These are phyloP conservation scores for Neurospora sp. DNA, from an alignment of 495 filamentous ascomycete genomes.

Conservation along the genomic window DNA sequence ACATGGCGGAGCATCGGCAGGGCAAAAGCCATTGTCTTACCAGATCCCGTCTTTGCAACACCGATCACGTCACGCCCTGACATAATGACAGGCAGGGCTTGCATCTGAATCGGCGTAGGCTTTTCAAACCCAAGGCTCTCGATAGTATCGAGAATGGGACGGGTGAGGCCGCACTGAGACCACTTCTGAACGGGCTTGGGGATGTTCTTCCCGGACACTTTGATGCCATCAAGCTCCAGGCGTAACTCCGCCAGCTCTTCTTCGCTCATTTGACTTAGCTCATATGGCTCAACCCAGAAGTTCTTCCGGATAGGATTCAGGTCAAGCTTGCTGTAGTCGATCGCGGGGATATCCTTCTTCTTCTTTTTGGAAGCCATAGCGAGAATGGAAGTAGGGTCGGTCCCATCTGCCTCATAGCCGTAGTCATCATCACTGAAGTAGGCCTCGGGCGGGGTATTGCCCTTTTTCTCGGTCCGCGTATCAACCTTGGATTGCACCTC, in stretches of 20 bases:
- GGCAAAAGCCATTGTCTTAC: slow-evolving; percentile 92
- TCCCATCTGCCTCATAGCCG: slow-evolving; percentile 60
- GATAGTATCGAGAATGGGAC: slow-evolving; percentile 83
- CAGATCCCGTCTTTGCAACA: slow-evolving; percentile 97
- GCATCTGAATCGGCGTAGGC: slow-evolving; percentile 88
- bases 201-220: slow-evolving; percentile 72
- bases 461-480: slow-evolving; percentile 15
- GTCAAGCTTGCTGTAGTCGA: slow-evolving; percentile 77
- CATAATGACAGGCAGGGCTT: slow-evolving; percentile 92
- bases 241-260: slow-evolving; percentile 75
- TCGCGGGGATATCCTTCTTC: slow-evolving; percentile 85
- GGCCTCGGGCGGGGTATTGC: slow-evolving; percentile 60
- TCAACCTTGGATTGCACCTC: not conserved
- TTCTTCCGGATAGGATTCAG: slow-evolving; percentile 82
- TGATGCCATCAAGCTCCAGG: slow-evolving; percentile 87
- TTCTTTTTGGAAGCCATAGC: slow-evolving; percentile 86
- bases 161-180: slow-evolving; percentile 86
- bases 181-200: slow-evolving; percentile 93
- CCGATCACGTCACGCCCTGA: slow-evolving; percentile 94
- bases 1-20: slow-evolving; percentile 97
- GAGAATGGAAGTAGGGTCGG: slow-evolving; percentile 69
- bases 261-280: slow-evolving; percentile 75
- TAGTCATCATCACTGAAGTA: slow-evolving; percentile 76
- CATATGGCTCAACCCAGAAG: slow-evolving; percentile 85
- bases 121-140: slow-evolving; percentile 72